Evolutionary conservation across 1,284 basidiomycete genomes (phyloP), one percentile per base, ranked within the genome.

Genomic region (Ustilago shanxiensis): DNA sequence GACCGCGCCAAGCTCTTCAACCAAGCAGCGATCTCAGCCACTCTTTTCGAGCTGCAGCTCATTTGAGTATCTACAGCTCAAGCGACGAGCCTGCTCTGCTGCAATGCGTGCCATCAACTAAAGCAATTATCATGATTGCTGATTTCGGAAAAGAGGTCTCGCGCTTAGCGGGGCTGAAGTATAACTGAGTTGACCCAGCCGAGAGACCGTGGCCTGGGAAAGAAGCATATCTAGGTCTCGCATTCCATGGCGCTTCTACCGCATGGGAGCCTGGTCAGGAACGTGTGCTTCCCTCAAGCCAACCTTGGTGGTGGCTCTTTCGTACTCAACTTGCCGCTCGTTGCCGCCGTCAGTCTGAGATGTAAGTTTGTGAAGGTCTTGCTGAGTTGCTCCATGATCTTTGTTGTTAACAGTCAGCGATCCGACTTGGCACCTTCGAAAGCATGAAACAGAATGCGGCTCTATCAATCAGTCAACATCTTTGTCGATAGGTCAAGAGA

Each of bases 101-200:
- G 13, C 39, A 41, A 10, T 16, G 7, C 5, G 13, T 16, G n/a
- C 39, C 6, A 16, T 16, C 39, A 41, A 41, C 18, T 14, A 6
- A 6, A 4, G 13, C 39, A 7, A 4, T 10, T 41, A 33, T 33
- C 50, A 13, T 41, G 29, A 9, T 31, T 4, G 10, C 41, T 26
- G 45, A 18, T 5, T 41, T 41, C 20, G n/a, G 35, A 18, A n/a
- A n/a, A n/a, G 13, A n/a, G 49, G 65, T 59, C 29, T 68, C 54
- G 66, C 60, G 66, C 39, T 49, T 59, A 51, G 60, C 66, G 55
- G 66, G 55, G 66, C 66, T 62, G 59, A 68, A 58, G 54, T 24
- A 24, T 62, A 29, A 24, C 5, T 33, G 13, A 22, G 6, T 20
- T 13, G 10, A 16, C 35, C 41, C 33, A 60, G 56, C 28, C 57